These are phyloP conservation scores for Diutina rugosa DNA, from an alignment of 1,139 yeast genomes.

Conservation along the genomic window DNA sequence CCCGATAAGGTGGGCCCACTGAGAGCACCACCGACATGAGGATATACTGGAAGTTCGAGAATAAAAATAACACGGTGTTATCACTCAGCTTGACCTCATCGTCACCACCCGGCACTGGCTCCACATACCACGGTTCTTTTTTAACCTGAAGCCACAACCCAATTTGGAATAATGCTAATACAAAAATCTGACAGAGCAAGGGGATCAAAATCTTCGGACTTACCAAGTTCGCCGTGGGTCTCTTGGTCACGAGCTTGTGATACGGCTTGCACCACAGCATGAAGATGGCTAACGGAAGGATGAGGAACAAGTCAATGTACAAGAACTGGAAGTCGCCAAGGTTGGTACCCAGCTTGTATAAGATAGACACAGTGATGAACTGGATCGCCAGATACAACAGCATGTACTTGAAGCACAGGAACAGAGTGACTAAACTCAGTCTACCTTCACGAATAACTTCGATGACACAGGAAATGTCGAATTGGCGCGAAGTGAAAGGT, in stretches of 20 bases:
- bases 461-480: constrained; percentile 86
- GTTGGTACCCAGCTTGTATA: constrained; percentile 83
- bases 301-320: constrained; percentile 81
- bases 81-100: constrained; percentile 78
- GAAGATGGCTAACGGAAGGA: constrained; percentile 87
- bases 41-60: constrained; percentile 82
- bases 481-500: constrained; percentile 82
- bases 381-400: constrained; percentile 94
- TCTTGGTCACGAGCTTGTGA: constrained; percentile 43
- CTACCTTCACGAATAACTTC: constrained; percentile 91
- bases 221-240: constrained; percentile 90
- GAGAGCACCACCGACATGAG: constrained; percentile 71
- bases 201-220: constrained; percentile 82
- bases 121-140: constrained; percentile 58
- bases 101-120: constrained; percentile 77
- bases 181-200: constrained; percentile 54
- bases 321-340: constrained; percentile 96
- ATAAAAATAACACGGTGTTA: constrained; percentile 72
- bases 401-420: constrained; percentile 96
- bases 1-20: constrained; percentile 92
- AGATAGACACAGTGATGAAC: constrained; percentile 71
- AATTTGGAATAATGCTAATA: constrained; percentile 55
- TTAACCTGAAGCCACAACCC: constrained; percentile 51
- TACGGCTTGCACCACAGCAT: constrained; percentile 96
- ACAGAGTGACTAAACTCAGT: constrained; percentile 86